Evolutionary conservation across 805 yeast genomes (phyloP), one percentile per base, ranked within the genome.

Genomic region (Saturnispora zaruensis): DNA sequence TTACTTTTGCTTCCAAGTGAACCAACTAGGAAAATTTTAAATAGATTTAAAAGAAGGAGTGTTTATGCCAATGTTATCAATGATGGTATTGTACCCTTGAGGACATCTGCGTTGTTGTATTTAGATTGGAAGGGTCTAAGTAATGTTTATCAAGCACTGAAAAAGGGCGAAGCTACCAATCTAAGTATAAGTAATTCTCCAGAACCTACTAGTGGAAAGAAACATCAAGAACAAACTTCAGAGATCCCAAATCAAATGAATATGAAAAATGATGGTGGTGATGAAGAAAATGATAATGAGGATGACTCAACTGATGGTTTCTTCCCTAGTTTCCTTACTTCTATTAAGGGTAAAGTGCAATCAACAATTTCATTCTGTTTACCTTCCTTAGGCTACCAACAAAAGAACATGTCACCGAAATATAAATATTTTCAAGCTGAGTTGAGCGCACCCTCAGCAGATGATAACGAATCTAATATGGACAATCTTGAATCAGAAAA

Each of bases 11-110:
- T 91, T 4, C 95, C 97, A 0, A 72, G 84, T 1, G 82, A 85
- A 5, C 86, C 90, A 2, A 83, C 91, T 0, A 81, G 83, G 53
- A 67, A 66, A 33, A 72, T 84, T 0, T 72, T 91, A 51, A 76
- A 77, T 51, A 66, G 67, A 51, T 91, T 93, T 66, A 63, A 72
- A 40, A 69, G 84, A 52, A 72, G 97, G 54, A 88, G 96, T 0
- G 69, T 85, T 0, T 93, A 93, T 65, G 96, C 98, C 0, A 93
- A 93, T 66, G 82, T 86, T 0, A 73, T 87, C 18, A 83, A 93
- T 65, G 99, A 93, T 67, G 99, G 99, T 2, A 89, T 93, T 48
- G 99, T 93, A 2, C 98, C 99, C 0, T 69, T 93, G 57, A 71
- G 98, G 46, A 93, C 99, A 0, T 81, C 96, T 0, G 88, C 97